phyloP scores from a whole-genome alignment of 2,329 filamentous ascomycete genomes.

The Colletotrichum sp. region DNA sequence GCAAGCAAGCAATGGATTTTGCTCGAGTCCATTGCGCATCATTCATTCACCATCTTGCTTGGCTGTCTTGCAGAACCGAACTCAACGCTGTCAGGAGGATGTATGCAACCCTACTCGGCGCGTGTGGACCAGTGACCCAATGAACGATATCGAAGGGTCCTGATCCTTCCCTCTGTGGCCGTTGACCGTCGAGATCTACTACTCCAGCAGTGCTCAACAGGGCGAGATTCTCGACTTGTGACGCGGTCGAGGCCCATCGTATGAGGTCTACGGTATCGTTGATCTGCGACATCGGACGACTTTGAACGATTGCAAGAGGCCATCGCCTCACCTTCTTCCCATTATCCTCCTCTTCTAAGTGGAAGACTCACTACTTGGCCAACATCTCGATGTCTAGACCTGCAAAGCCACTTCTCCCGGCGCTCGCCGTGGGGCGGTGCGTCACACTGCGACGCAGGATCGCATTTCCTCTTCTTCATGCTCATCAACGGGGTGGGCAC shows the following conservation, averaged over 20 bases:
- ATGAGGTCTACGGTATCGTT: not conserved
- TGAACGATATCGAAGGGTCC: not conserved
- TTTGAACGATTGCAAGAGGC: not conserved
- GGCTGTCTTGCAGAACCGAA: not conserved
- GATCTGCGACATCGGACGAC: slow-evolving; percentile 6
- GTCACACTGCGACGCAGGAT: not conserved
- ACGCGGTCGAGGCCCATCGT: not conserved
- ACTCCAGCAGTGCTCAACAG: not conserved
- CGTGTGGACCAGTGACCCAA: not conserved
- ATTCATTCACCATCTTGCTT: not conserved
- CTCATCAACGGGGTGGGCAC: not conserved
- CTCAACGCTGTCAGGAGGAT: not conserved
- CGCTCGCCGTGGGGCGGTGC: not conserved
- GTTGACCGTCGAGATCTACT: slow-evolving; percentile 6
- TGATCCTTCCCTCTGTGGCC: not conserved
- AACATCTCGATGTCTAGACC: not conserved
- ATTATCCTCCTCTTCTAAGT: not conserved
- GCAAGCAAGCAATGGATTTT: not conserved
- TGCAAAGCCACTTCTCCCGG: not conserved
- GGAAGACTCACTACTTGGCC: not conserved
- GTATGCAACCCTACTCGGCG: slow-evolving; percentile 17
- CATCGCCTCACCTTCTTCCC: slow-evolving; percentile 4
- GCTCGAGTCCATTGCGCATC: not conserved
- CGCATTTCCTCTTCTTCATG: not conserved
- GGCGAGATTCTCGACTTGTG: slow-evolving; percentile 9